Conservation (phyloP, 1,139 yeast genomes). For the Candida smagusa region DNA sequence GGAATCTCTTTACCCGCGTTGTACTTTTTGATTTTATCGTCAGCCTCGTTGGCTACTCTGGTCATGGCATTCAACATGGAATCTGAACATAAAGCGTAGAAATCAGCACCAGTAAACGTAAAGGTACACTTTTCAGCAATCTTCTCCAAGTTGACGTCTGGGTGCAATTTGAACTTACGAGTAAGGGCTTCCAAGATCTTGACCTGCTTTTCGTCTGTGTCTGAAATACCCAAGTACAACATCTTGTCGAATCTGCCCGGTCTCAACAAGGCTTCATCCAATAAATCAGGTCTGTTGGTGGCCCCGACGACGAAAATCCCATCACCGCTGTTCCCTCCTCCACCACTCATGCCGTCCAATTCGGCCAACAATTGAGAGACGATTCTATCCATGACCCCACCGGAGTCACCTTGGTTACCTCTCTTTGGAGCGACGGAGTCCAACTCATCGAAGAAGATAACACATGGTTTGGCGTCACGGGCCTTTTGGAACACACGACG, state of each 20-base stretch:
- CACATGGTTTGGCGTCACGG: constrained; percentile 95
- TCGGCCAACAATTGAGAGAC: constrained; percentile 94
- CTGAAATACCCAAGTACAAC: constrained; percentile 90
- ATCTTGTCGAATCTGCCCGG: constrained; percentile 97
- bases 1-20: constrained; percentile 41
- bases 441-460: constrained; percentile 92
- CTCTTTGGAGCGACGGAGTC: constrained; percentile 98
- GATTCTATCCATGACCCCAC: constrained; percentile 97
- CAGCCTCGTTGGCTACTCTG: constrained; percentile 76
- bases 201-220: constrained; percentile 83
- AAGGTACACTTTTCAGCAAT: constrained; percentile 77
- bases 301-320: constrained; percentile 98
- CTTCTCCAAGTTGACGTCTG: constrained; percentile 55
- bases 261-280: constrained; percentile 89
- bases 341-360: constrained; percentile 90
- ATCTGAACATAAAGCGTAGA: constrained; percentile 92
- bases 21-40: constrained; percentile 53
- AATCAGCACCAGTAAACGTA: constrained; percentile 95
- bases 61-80: constrained; percentile 96
- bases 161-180: constrained; percentile 67
- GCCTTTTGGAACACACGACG: constrained; percentile 91
- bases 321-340: constrained; percentile 60
- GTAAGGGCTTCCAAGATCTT: constrained; percentile 87
- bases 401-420: constrained; percentile 97
- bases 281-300: constrained; percentile 89